These are phyloP conservation scores for Striga hermonthica DNA, from an alignment of 305 asterid genomes.

Conservation along the genomic window DNA sequence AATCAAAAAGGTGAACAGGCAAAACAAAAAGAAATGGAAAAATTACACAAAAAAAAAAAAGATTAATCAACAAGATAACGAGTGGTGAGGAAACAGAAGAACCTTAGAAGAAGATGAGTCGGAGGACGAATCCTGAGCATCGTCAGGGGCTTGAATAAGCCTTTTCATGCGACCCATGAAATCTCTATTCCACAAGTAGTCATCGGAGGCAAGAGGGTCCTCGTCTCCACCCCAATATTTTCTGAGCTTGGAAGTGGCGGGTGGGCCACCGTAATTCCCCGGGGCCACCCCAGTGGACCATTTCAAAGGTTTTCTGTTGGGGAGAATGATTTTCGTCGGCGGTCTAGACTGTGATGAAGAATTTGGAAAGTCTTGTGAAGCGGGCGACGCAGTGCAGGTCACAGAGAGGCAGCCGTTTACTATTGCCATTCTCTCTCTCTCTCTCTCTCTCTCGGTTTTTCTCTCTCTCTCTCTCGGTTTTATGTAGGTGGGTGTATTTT, in stretches of 20 bases:
- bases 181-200: constrained; percentile 83
- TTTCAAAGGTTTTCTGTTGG: constrained; percentile 70
- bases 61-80: too few species aligned
- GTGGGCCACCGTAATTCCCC: constrained; percentile 86
- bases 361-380: constrained; percentile 53
- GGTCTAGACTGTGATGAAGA: constrained; percentile 37
- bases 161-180: constrained; percentile 83
- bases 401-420: constrained; percentile 67
- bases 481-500: not conserved
- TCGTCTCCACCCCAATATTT: constrained; percentile 85
- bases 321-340: constrained; percentile 72
- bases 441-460: not conserved
- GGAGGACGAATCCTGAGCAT: constrained; percentile 19
- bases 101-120: constrained; percentile 51
- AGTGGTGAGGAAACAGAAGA: constrained; percentile 7
- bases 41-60: too few species aligned
- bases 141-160: constrained; percentile 51
- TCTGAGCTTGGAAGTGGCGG: constrained; percentile 78
- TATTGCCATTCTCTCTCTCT: constrained; percentile 36
- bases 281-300: constrained; percentile 90
- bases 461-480: not conserved
- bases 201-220: constrained; percentile 84
- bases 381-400: constrained; percentile 57
- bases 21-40: not conserved
- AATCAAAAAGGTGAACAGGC: not conserved